Evolutionary conservation across 2,329 filamentous ascomycete species (phyloP).

Genomic region (Paecilomyces formosus): DNA sequence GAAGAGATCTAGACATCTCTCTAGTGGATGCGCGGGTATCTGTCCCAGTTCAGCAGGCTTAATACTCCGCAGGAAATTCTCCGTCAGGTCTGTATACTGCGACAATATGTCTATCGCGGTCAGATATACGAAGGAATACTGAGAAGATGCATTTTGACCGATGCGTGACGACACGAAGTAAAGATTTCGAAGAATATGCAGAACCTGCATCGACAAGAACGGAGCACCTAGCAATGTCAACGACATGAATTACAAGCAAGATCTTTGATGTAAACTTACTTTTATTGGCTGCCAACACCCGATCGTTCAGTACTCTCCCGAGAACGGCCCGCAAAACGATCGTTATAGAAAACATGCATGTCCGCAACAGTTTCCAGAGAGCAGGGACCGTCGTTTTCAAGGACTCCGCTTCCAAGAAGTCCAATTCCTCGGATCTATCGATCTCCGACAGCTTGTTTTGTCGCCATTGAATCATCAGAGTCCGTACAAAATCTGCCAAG

Average conservation of each 20-base stretch:
- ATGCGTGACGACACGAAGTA: constrained; percentile 75
- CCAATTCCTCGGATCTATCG: constrained; percentile 59
- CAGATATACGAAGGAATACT: constrained; percentile 77
- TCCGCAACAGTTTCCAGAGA: constrained; percentile 68
- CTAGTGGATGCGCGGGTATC: constrained; percentile 57
- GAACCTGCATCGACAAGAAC: constrained; percentile 59
- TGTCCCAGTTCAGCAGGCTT: constrained; percentile 47
- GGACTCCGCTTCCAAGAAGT: constrained; percentile 58
- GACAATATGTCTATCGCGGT: constrained; percentile 74
- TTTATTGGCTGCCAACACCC: constrained; percentile 44
- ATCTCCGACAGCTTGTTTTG: constrained; percentile 66
- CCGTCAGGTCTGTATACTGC: constrained; percentile 58
- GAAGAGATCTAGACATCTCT: constrained; percentile 72
- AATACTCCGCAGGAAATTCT: constrained; percentile 60
- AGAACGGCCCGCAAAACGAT: constrained; percentile 68
- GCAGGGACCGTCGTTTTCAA: constrained; percentile 59
- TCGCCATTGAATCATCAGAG: constrained; percentile 64
- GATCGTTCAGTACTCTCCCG: constrained; percentile 55
- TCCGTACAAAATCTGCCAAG: constrained; percentile 59
- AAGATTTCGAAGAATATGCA: constrained; percentile 67
- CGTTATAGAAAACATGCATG: constrained; percentile 67
- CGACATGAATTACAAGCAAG: background rate
- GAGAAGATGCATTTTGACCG: constrained; percentile 67
- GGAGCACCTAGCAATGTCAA: constrained; percentile 45
- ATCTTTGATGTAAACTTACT: constrained; percentile 28